Evolutionary conservation across 345 rosid species (phyloP), one percentile per base, ranked within the genome.

Genomic region (Microthlaspi erraticum): DNA sequence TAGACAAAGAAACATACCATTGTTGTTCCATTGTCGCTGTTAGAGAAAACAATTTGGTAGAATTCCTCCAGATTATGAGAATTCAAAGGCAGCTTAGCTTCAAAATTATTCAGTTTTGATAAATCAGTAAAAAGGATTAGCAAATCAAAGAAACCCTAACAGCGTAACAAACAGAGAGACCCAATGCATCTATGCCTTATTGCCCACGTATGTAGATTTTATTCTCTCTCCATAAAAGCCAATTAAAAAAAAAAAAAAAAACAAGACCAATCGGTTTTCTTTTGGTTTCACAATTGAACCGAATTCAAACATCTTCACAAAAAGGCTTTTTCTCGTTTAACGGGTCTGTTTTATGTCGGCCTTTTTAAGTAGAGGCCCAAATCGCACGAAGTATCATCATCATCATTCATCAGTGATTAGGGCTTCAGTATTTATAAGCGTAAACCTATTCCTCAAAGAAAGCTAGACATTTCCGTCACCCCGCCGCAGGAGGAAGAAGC

Each of bases 401-500:
- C 4, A 23, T 23, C 29, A 26, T 26, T 26, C 29, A 26, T 26
- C 11, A 37, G 53, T 42, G 10, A 31, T 31, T 67, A 54, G 71
- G 71, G 58, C 14, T 65, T 54, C 31, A 16, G 43, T 48, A 32
- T 63, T 32, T 67, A 67, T 42, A 41, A 17, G 58, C 42, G 16
- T 55, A 32, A 54, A 32, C 54, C 71, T 53, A 66, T 1, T 1
- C 18, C 2, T 8, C 39, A 10, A 17, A 8, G 23, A 54, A 54
- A 38, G 3, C 23, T 9, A 9, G 60, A 34, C 42, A 18, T 32
- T 33, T 45, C 42, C 48, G 32, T 8, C 31, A n/a, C 10, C 55
- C 41, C 45, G 70, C 70, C 37, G 70, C 50, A 51, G 60, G 60
- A 50, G 32, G 19, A 65, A 37, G 36, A 49, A 65, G 59, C 38